phyloP scores from a whole-genome alignment of 73 alveolate genomes.

The Tetrahymena borealis region DNA sequence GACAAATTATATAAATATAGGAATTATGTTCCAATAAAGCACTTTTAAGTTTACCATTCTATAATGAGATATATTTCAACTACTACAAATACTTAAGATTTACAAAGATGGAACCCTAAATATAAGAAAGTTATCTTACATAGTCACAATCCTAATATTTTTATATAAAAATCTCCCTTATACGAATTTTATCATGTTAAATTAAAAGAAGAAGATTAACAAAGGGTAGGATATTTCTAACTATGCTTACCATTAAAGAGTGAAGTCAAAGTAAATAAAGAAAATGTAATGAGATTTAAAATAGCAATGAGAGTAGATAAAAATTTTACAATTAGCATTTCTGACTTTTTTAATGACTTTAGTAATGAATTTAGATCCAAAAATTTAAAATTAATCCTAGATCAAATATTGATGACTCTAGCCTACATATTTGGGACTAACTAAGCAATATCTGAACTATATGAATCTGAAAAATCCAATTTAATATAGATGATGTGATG shows the following conservation, averaged over 20 bases:
- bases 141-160: background rate
- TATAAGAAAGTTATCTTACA: background rate
- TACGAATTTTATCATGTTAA: background rate
- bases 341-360: background rate
- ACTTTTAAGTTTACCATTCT: background rate
- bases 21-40: background rate
- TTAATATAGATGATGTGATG: background rate
- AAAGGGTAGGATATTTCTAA: background rate
- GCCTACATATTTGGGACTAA: background rate
- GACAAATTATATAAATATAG: no score
- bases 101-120: background rate
- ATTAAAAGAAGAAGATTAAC: background rate
- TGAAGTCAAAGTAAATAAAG: background rate
- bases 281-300: background rate
- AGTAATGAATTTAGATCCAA: background rate
- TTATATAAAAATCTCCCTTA: background rate
- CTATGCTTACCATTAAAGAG: background rate
- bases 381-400: background rate
- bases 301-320: background rate
- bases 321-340: background rate
- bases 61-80: background rate
- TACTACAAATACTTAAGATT: background rate
- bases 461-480: background rate
- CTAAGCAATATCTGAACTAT: background rate
- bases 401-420: background rate